These are phyloP conservation scores for Fusarium sp. DNA, from an alignment of 2,329 filamentous ascomycete species.

Conservation along the genomic window DNA sequence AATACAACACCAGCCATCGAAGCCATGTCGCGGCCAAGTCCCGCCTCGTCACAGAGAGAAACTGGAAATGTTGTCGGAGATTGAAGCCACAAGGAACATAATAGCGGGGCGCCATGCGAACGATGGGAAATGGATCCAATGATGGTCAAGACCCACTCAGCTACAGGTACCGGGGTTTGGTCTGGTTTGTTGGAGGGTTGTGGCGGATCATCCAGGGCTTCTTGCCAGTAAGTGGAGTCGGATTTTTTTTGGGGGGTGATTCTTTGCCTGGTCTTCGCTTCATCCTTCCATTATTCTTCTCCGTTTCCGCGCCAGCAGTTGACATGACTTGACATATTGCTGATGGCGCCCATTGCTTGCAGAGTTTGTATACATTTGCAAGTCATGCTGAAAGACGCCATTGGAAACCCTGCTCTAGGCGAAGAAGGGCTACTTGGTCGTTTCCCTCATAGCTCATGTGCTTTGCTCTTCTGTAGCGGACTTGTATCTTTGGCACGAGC, in stretches of 20 bases:
- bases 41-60: background rate
- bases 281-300: background rate
- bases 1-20: conserved; percentile 10
- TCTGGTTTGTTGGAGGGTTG: background rate
- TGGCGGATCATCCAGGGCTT: conserved; percentile 33
- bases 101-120: conserved; percentile 38
- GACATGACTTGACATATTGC: background rate
- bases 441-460: background rate
- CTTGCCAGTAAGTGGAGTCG: conserved; percentile 8
- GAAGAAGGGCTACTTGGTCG: background rate
- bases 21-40: background rate
- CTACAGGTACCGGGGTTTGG: conserved; percentile 32
- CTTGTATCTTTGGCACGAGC: background rate
- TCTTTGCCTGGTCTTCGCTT: background rate
- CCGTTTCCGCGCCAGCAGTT: conserved; percentile 3
- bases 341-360: conserved; percentile 13
- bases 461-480: conserved; percentile 1
- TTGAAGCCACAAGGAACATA: conserved; percentile 24
- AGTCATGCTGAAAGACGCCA: conserved; percentile 6
- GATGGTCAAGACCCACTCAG: conserved; percentile 21
- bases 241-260: background rate
- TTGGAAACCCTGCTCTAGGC: conserved; percentile 7
- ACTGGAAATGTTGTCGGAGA: conserved; percentile 24
- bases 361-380: conserved; percentile 1
- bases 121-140: background rate